phyloP scores from a whole-genome alignment of 1,139 yeast species.

The Hyphopichia khmerensis region DNA sequence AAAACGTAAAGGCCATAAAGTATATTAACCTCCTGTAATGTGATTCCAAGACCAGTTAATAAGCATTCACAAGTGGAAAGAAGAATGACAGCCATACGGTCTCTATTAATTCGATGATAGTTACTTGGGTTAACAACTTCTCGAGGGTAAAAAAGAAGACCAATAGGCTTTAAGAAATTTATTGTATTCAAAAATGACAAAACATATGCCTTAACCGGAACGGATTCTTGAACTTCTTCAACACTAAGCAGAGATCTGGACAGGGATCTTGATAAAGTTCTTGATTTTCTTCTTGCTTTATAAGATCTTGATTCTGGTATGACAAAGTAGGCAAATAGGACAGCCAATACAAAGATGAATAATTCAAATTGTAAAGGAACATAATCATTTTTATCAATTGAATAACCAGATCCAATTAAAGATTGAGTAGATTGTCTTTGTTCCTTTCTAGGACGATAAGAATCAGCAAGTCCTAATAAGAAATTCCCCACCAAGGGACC shows the following conservation, averaged over 20 bases:
- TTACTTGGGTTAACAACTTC: constrained; percentile 23
- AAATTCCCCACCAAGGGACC: constrained; percentile 65
- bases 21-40: constrained; percentile 47
- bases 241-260: constrained; percentile 1
- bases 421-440: not conserved
- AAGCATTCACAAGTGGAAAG: constrained; percentile 51
- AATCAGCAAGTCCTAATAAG: not conserved
- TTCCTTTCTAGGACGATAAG: constrained; percentile 12
- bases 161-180: constrained; percentile 49
- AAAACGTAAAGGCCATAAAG: constrained; percentile 60
- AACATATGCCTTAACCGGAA: constrained; percentile 1
- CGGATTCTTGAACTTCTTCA: not conserved
- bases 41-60: constrained; percentile 32
- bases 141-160: constrained; percentile 35
- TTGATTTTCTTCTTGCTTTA: constrained; percentile 45
- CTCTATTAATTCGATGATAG: constrained; percentile 11
- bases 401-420: not conserved
- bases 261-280: constrained; percentile 29
- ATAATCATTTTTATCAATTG: constrained; percentile 19
- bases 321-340: constrained; percentile 32
- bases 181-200: constrained; percentile 2
- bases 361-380: constrained; percentile 33
- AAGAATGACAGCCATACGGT: constrained; percentile 37
- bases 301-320: constrained; percentile 62
- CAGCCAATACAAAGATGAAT: constrained; percentile 18